Evolutionary conservation across 208 protist genomes (phyloP), one percentile per base, ranked within the genome.

Genomic region (Leishmania mexicana): DNA sequence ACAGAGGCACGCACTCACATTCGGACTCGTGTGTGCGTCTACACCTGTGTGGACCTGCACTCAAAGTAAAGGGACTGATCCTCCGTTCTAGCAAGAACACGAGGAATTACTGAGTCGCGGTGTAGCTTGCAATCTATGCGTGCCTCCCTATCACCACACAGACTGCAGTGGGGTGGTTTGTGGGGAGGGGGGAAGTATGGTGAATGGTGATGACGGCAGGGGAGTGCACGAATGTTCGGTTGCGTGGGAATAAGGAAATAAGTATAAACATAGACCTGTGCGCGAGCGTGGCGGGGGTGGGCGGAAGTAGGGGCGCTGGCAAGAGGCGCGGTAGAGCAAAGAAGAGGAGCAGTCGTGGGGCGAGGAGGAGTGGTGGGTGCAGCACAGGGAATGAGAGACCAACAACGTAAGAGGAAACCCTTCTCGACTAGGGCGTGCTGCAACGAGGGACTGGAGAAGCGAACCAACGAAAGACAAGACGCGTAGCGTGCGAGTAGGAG

Each of bases 1-100:
- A 79, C 58, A 21, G 13, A 79, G 31, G 42, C 45, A 65, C 74
- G 31, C 74, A 78, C 54, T 47, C 75, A 71, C 17, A 31, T 35
- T 68, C 13, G 62, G 2, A 21, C 62, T 40, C 17, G 62, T 40
- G 62, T 68, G 31, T 38, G 31, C 5, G 31, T 68, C 15, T 15
- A 24, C 31, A 40, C n/a, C 31, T 31, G 31, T 31, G 62, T 24
- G 31, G 31, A 68, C 31, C 28, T 31, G 24, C 60, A 0, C 62
- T 19, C 62, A 40, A 15, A 68, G 62, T 8, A 19, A 68, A 68
- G 31, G 31, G 31, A 40, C 31, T 42, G 11, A 13, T 17, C 17
- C 42, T 68, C 31, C 31, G 28, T 21, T 40, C 31, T 68, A 64
- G 28, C 10, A 31, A 64, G 58, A 28, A 15, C 28, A 64, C 31